Evolutionary conservation across 2,329 filamentous ascomycete genomes (phyloP), one percentile per base, ranked within the genome.

Genomic region (Pseudogymnoascus sp.): DNA sequence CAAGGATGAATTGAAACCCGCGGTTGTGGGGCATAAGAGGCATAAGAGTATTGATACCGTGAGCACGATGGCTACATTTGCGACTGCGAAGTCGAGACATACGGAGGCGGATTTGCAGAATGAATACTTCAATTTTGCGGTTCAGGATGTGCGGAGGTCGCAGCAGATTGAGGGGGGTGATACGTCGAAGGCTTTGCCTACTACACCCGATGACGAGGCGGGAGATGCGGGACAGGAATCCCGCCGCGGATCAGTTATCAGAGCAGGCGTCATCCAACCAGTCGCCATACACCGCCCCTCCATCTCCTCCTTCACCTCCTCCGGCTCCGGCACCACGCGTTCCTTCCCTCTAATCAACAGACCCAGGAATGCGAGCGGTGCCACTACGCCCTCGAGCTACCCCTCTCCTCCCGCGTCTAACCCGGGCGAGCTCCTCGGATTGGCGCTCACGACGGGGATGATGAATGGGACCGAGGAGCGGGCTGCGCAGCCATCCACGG

Each of bases 271-370:
- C 36, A 60, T 63, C 36, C 54, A 23, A 66, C 34, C 16, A 51
- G 48, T 19, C n/a, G 34, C 34, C 11, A 31, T 3, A 63, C 83
- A 86, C 69, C 82, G 83, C 1, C 82, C 84, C 5, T 85, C 84
- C 0, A 73, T 82, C 21, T 82, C 83, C 3, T 87, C 84, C 0
- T 68, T 70, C 8, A 65, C 69, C 28, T 87, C 84, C 0, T 61
- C 54, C 7, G 73, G 71, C 1, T 79, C 77, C 0, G 83, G 83
- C 14, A 87, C 85, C 1, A 83, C 80, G 61, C 78, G 85, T 68
- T 87, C 83, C 71, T 88, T 88, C 67, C 85, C 85, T 0, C 77
- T 88, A 4, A 79, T 87, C 45, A 83, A 81, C 68, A 83, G 79
- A 69, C 70, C 79, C 14, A 81, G 78, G 66, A 71, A 57, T 3